Evolutionary conservation across 1,284 basidiomycete species (phyloP).

Genomic region (Macrocystidia cucumis): DNA sequence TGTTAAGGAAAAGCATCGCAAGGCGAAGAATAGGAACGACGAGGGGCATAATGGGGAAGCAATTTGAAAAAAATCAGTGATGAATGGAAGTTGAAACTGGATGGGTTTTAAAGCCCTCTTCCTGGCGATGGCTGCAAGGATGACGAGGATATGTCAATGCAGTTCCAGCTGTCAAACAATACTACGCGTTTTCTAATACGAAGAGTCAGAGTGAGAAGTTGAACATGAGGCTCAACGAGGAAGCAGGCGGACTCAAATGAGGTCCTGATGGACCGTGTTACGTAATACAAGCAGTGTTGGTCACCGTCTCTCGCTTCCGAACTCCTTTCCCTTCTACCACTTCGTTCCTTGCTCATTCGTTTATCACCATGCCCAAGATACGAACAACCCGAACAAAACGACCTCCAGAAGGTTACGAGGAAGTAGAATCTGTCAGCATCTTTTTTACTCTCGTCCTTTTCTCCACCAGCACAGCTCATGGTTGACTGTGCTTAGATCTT

Average conservation of each 20-base stretch:
- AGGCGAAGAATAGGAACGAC: conserved; percentile 61
- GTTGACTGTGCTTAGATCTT: conserved; percentile 51
- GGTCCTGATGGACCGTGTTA: too few species aligned
- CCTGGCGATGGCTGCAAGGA: too few species aligned
- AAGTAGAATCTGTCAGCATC: conserved; percentile 80
- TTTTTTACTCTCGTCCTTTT: too few species aligned
- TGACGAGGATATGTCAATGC: too few species aligned
- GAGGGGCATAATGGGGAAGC: conserved; percentile 71
- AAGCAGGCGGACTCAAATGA: too few species aligned
- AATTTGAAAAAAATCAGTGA: too few species aligned
- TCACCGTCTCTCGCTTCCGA: not conserved
- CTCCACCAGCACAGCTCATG: not conserved
- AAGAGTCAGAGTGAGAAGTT: too few species aligned
- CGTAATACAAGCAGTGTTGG: too few species aligned
- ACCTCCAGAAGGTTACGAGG: conserved; percentile 96
- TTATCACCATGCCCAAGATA: conserved; percentile 93
- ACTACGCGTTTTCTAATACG: too few species aligned
- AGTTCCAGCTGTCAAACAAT: too few species aligned
- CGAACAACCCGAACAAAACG: conserved; percentile 90
- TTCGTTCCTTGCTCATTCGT: too few species aligned
- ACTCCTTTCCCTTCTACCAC: not conserved
- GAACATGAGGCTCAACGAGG: too few species aligned
- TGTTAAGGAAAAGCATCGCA: conserved; percentile 65
- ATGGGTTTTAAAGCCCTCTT: not conserved
- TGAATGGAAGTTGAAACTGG: not conserved